Conservation (phyloP, 73 alveolate species). For the Loxodes magnus region DNA sequence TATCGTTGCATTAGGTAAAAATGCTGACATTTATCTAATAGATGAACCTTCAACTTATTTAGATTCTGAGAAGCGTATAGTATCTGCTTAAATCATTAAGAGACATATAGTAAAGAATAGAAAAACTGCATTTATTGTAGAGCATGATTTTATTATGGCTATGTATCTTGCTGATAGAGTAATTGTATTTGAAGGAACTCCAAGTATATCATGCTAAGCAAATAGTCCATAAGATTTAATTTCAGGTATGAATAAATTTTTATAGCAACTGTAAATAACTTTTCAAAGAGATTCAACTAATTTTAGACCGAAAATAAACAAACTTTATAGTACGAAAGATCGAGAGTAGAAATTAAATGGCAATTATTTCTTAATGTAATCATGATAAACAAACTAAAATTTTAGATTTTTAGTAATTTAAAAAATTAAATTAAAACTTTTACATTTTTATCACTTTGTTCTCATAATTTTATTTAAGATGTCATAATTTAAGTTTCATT, state of each 20-base stretch:
- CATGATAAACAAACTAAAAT: too few relatives aligned
- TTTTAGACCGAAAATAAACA: conserved; percentile 97
- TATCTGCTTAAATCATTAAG: conserved; percentile 92
- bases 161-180: conserved; percentile 28
- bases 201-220: conserved; percentile 71
- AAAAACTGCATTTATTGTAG: conserved; percentile 87
- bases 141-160: conserved; percentile 26
- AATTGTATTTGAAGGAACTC: conserved; percentile 56
- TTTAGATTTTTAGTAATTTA: too few relatives aligned
- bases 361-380: conserved; percentile 62
- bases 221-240: conserved; percentile 79
- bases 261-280: conserved; percentile 73
- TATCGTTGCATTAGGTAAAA: conserved; percentile 81
- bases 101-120: conserved; percentile 73
- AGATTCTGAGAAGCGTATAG: conserved; percentile 95
- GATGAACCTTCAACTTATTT: conserved; percentile 99
- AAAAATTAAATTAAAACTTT: too few relatives aligned
- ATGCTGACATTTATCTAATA: conserved; percentile 90
- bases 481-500: too few relatives aligned
- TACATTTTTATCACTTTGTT: too few relatives aligned
- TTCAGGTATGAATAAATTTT: conserved; percentile 91
- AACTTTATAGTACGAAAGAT: conserved; percentile 70
- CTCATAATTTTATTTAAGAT: too few relatives aligned
- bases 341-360: conserved; percentile 76
- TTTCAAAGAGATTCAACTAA: conserved; percentile 95